Base-by-base conservation (phyloP, 2,329 filamentous ascomycete genomes). In the Claviceps spartinae region DNA sequence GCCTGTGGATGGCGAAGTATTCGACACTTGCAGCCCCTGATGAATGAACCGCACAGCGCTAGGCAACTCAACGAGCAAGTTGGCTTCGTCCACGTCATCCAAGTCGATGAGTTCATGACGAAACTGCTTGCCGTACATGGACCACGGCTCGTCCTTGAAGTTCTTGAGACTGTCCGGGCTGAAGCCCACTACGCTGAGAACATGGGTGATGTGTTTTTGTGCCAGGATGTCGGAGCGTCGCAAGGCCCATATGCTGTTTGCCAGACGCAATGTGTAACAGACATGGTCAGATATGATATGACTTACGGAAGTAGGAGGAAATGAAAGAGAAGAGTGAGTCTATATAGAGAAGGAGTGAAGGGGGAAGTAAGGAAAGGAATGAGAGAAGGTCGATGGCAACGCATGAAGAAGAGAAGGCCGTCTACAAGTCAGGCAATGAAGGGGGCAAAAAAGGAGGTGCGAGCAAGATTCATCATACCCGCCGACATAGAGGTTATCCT, bases 61-160 rank as follows among this genome's bases (percentile, higher is more conserved):
- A 6, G 89, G 81, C 55, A 97, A 84, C 66, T 94, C 82, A 56
- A 86, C 78, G 18, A 97, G 71, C 49, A 97, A 69, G 67, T 98
- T 88, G 59, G 90, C 84, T 62, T 96, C 88, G 20, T 91, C 87
- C 49, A 90, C 80, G 71, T 98, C 93, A 66, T 97, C 87, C 44
- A 96, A 81, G 58, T 94, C 85, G 57, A 97, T 85, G 55, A 82
- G 76, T 59, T 88, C 75, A 65, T 94, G 88, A 57, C 82, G 71
- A 65, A 82, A 88, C 43, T 76, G 72, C 56, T 78, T 74, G 62
- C 72, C 75, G 56, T 69, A 71, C 48, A 73, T 71, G 18, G 73
- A 66, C 62, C 68, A 69, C 51, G 61, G 72, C 68, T 75, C 71
- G 40, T 76, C 67, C 54, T 75, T 72, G 61, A 80, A 69, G 55